Percentiles rank a stretch among this genome's conserved stretches.
These are phyloP conservation scores for Hypocreales sp. DNA, from an alignment of 2,329 filamentous ascomycete genomes.

Conservation along the genomic window DNA sequence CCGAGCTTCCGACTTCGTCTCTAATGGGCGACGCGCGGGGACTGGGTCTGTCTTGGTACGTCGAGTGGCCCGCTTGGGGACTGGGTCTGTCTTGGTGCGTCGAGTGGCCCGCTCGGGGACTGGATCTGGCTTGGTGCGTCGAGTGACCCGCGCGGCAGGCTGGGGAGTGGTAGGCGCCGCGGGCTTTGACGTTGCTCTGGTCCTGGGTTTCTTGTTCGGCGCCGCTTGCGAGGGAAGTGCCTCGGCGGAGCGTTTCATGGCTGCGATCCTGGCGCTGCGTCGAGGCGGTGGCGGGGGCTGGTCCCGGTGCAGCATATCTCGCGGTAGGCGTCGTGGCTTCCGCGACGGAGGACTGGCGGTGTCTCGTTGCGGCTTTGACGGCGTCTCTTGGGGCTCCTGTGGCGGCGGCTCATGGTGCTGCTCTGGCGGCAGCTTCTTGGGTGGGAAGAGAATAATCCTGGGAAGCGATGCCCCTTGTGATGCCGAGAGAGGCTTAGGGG, in stretches of 20 bases:
- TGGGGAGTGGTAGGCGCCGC: neutral
- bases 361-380: neutral
- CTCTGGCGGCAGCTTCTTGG: neutral
- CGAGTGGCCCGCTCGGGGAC: neutral
- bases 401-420: neutral
- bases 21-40: neutral
- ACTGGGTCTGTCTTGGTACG: neutral
- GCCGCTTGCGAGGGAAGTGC: neutral
- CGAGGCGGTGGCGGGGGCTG: neutral
- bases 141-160: neutral
- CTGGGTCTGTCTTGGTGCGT: neutral
- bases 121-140: neutral
- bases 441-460: no score
- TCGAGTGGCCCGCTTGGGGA: neutral
- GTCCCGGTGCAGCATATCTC: neutral
- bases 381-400: neutral
- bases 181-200: neutral
- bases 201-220: neutral
- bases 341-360: no score
- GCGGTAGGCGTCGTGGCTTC: no score
- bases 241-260: constrained; percentile 1
- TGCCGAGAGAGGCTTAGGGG: no score
- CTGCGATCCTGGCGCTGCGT: neutral
- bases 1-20: neutral
- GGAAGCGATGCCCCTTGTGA: no score